Evolutionary conservation across 345 rosid species (phyloP).

Genomic region (Boechera divaricarpa): DNA sequence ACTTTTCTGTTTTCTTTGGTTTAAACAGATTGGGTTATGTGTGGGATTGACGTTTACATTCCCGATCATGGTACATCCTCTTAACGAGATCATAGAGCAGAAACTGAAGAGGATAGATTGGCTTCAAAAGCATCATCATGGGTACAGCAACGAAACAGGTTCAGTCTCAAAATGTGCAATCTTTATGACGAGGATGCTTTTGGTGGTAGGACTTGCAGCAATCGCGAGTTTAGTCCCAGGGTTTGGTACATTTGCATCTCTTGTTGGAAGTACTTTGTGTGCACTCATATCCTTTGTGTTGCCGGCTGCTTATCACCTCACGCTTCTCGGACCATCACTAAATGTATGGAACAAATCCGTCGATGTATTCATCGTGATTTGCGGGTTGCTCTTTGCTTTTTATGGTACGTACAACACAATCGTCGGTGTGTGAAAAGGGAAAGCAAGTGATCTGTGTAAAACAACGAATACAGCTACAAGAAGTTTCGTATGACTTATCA

Average conservation of each 20-base stretch:
- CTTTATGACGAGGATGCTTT: slow-evolving; percentile 56
- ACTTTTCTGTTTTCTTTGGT: slow-evolving; percentile 24
- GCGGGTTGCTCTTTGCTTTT: slow-evolving; percentile 71
- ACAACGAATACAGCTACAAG: not conserved
- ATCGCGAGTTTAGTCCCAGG: slow-evolving; percentile 79
- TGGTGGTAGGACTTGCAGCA: slow-evolving; percentile 64
- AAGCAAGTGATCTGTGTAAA: not conserved
- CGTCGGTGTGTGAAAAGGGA: slow-evolving; percentile 50
- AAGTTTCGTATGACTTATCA: not conserved
- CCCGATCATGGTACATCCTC: slow-evolving; percentile 88
- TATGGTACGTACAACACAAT: slow-evolving; percentile 73
- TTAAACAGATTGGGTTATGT: slow-evolving; percentile 81
- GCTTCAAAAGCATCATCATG: slow-evolving; percentile 49
- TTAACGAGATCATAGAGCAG: slow-evolving; percentile 82
- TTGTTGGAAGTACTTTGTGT: slow-evolving; percentile 82
- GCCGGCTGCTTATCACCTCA: slow-evolving; percentile 80
- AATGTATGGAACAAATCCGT: slow-evolving; percentile 60
- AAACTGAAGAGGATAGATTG: slow-evolving; percentile 57
- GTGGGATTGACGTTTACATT: slow-evolving; percentile 81
- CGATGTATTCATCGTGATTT: slow-evolving; percentile 61
- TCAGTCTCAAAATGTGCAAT: slow-evolving; percentile 48
- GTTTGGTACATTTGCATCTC: slow-evolving; percentile 71
- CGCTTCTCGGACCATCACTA: slow-evolving; percentile 67
- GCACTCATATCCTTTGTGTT: slow-evolving; percentile 82
- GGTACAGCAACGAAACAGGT: slow-evolving; percentile 38